Evolutionary conservation across 1,284 basidiomycete genomes (phyloP), one percentile per base, ranked within the genome.

Genomic region (Moniliophthora roreri): DNA sequence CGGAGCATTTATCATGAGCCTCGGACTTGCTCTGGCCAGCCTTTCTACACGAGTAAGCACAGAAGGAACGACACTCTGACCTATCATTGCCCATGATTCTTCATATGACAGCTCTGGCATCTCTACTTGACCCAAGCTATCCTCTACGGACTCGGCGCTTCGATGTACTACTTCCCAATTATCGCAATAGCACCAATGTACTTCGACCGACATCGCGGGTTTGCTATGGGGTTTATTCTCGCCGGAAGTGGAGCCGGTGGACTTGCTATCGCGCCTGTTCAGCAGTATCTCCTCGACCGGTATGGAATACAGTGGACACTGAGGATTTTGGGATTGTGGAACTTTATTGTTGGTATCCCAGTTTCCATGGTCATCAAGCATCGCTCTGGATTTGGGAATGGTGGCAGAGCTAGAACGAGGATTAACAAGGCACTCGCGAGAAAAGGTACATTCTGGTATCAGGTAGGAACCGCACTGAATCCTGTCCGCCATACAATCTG

Each of bases 201-300:
- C 60, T 78, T 77, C 51, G 72, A 76, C 56, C 64, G 67, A 23
- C 71, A 76, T 51, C 72, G 76, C 3, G 76, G 76, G 5, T 72
- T 75, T 32, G 76, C 76, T 3, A 73, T 78, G 71, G 75, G 75
- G 0, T 56, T 73, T 50, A 69, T 77, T 18, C 69, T 77, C 15
- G 66, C 76, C 0, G 76, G 75, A 1, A 67, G 65, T 21, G 75
- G 75, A 4, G 59, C 73, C 5, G 76, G 77, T 21, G 76, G 76
- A 3, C 66, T 78, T 4, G 69, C 77, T 10, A 66, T 77, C n/a
- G 72, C 76, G 0, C 73, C 73, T 0, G 69, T 73, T 5, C 62
- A 74, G n/a, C 71, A 74, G 44, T n/a, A 58, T 1, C 62, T 78
- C 1, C 56, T 77, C 24, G 63, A 68, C 21, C 65, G 61, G 20